phyloP scores from a whole-genome alignment of 2,329 filamentous ascomycete genomes.

The Lasiodiplodia theobromae region DNA sequence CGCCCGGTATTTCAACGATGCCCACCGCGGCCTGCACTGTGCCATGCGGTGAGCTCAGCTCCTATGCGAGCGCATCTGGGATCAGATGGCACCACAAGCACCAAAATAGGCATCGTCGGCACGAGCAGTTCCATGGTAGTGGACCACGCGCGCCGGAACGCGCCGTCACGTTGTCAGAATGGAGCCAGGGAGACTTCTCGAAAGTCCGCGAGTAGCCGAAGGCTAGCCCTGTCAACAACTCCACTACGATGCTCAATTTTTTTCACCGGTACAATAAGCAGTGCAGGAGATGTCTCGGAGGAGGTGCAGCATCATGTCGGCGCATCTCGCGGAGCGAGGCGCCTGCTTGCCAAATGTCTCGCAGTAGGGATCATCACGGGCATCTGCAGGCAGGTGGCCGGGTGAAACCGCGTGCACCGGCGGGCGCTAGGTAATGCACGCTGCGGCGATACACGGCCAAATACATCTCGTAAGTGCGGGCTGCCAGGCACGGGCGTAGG shows the following conservation, averaged over 20 bases:
- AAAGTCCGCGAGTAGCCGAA: constrained; percentile 22
- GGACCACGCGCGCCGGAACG: constrained; percentile 9
- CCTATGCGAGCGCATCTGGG: neutral
- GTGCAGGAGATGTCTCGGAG: constrained; percentile 21
- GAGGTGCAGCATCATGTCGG: neutral
- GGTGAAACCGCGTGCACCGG: constrained; percentile 18
- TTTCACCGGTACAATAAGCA: neutral
- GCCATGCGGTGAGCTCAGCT: neutral
- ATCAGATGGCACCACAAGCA: neutral
- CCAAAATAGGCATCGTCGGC: neutral
- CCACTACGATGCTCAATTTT: neutral
- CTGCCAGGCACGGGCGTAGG: constrained; percentile 3
- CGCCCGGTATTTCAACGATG: neutral
- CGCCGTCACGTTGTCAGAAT: constrained; percentile 20
- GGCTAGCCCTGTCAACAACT: neutral
- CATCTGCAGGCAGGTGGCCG: constrained; percentile 1
- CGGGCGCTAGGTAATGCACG: constrained; percentile 19
- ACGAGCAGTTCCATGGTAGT: neutral
- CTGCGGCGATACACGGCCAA: neutral
- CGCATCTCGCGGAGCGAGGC: neutral
- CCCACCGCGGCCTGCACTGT: neutral
- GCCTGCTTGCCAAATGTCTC: neutral
- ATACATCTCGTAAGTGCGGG: neutral
- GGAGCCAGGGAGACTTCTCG: constrained; percentile 3
- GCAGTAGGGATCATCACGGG: neutral